Percentiles rank a stretch among this genome's conserved stretches.
Evolutionary conservation across 2,329 filamentous ascomycete species (phyloP).

Genomic region (Pyrenophora seminiperda): DNA sequence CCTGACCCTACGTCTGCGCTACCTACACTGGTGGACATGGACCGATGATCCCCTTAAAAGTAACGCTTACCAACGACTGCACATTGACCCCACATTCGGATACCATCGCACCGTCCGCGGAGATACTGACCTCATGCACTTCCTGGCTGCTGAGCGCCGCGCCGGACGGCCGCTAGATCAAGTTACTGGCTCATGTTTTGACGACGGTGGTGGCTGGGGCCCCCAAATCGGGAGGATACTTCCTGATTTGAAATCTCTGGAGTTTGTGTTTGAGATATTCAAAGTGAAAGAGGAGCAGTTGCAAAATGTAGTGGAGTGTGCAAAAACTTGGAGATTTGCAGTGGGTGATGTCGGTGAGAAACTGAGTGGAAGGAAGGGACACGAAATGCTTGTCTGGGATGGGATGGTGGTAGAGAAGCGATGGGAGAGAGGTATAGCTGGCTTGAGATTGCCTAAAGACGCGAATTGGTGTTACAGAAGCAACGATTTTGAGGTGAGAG

Average conservation of each 20-base stretch:
- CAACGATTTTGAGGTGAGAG: constrained; percentile 11
- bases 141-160: constrained; percentile 23
- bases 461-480: not conserved
- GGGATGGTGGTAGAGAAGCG: constrained; percentile 23
- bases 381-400: constrained; percentile 30
- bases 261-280: constrained; percentile 37
- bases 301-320: constrained; percentile 34
- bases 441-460: not conserved
- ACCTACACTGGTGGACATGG: constrained; percentile 28
- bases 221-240: constrained; percentile 13
- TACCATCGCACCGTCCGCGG: not conserved
- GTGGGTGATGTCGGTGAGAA: constrained; percentile 4
- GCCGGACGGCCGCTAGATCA: constrained; percentile 14
- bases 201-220: constrained; percentile 16
- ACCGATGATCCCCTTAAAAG: constrained; percentile 1
- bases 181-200: not conserved
- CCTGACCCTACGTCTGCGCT: constrained; percentile 24
- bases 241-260: constrained; percentile 26
- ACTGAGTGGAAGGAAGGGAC: not conserved
- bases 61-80: constrained; percentile 10
- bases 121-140: constrained; percentile 21
- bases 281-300: constrained; percentile 29
- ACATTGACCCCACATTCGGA: constrained; percentile 30
- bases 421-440: constrained; percentile 12
- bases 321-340: constrained; percentile 38